These are phyloP conservation scores for Paragyromitra xinjiangensis DNA, from an alignment of 495 filamentous ascomycete genomes.

Conservation along the genomic window DNA sequence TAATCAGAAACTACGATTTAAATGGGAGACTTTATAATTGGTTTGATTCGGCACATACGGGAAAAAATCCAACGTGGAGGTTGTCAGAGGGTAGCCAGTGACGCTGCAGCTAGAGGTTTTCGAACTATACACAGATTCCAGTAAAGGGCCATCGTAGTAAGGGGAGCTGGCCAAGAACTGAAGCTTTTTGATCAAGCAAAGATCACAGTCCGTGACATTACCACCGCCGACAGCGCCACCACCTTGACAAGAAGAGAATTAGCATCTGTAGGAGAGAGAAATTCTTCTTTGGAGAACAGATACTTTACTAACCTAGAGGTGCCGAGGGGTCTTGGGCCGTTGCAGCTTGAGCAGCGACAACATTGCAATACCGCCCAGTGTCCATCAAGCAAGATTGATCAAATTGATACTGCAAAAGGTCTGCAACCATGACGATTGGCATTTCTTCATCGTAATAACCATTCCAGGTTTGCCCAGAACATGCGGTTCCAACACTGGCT, in stretches of 20 bases:
- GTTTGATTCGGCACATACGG: background rate
- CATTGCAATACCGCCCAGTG: slow-evolving; percentile 9
- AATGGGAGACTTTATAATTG: background rate
- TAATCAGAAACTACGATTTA: background rate
- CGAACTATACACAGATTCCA: background rate
- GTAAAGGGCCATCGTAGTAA: slow-evolving; percentile 2
- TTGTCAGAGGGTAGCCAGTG: slow-evolving; percentile 9
- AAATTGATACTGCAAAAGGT: background rate
- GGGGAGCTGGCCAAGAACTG: slow-evolving; percentile 1
- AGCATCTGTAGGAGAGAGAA: background rate
- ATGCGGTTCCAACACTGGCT: background rate
- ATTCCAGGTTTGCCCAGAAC: background rate
- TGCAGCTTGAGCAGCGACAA: slow-evolving; percentile 7
- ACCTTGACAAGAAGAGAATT: background rate
- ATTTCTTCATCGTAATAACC: background rate
- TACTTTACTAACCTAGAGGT: slow-evolving; percentile 2
- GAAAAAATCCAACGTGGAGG: background rate
- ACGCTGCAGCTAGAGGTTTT: background rate
- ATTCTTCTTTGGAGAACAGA: background rate
- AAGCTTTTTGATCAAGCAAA: background rate
- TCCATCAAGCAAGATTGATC: slow-evolving; percentile 1
- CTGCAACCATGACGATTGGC: background rate
- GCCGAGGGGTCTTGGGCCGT: background rate
- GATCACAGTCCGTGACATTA: slow-evolving; percentile 4
- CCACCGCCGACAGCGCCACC: slow-evolving; percentile 9